A percentile compares a stretch with the other conserved stretches of the same genome.
Conservation (phyloP, 805 yeast genomes). For the Starmerella etchellsii region DNA sequence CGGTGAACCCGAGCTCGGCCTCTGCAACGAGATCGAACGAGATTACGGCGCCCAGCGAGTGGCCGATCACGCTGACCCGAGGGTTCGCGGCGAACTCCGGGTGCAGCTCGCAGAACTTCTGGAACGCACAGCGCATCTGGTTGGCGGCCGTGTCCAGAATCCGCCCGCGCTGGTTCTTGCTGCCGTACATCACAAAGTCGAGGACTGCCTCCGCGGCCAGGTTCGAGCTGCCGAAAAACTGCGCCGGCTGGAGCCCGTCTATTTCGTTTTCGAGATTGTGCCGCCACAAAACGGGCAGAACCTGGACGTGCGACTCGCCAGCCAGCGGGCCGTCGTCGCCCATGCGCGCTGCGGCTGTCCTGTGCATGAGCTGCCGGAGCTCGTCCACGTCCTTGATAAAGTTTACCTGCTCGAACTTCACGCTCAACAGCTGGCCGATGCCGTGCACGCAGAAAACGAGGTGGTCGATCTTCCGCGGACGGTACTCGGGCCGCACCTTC, state of each 20-base stretch:
- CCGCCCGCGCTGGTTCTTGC: slow-evolving; percentile 48
- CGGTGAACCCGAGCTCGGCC: slow-evolving; percentile 48
- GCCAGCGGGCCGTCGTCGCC: not conserved
- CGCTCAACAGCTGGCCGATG: slow-evolving; percentile 79
- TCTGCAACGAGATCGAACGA: slow-evolving; percentile 53
- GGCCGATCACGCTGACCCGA: slow-evolving; percentile 72
- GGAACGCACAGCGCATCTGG: slow-evolving; percentile 52
- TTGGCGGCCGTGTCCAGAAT: slow-evolving; percentile 49
- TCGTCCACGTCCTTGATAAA: slow-evolving; percentile 74
- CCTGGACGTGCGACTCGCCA: slow-evolving; percentile 45
- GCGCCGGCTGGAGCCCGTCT: slow-evolving; percentile 13
- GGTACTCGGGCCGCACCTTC: slow-evolving; percentile 7
- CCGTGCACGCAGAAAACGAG: slow-evolving; percentile 87
- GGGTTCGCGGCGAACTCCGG: slow-evolving; percentile 56
- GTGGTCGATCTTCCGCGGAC: slow-evolving; percentile 30
- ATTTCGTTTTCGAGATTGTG: slow-evolving; percentile 29
- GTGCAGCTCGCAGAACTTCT: slow-evolving; percentile 44
- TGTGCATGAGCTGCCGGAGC: slow-evolving; percentile 26
- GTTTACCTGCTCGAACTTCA: slow-evolving; percentile 64
- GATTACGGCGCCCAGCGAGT: slow-evolving; percentile 82
- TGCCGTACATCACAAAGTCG: slow-evolving; percentile 66
- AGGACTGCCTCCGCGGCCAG: slow-evolving; percentile 75
- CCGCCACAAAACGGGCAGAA: slow-evolving; percentile 87
- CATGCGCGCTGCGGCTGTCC: too few relatives aligned
- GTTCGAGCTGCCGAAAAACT: slow-evolving; percentile 27